A percentile compares a stretch with the other conserved stretches of the same genome.
These are phyloP conservation scores for Rugiboletus extremiorientalis DNA, from an alignment of 1,284 basidiomycete species.

Conservation along the genomic window DNA sequence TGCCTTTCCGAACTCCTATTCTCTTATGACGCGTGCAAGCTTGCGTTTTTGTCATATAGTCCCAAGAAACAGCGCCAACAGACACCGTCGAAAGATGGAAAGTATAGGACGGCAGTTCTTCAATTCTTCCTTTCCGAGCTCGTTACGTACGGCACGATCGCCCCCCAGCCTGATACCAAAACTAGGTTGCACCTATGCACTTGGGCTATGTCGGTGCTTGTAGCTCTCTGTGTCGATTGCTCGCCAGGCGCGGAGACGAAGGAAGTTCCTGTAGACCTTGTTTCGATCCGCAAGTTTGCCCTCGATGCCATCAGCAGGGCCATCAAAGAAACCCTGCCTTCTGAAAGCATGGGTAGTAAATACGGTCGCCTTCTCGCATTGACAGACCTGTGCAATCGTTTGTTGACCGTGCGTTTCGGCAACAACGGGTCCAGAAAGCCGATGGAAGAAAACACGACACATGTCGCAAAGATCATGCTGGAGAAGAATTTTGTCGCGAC, in stretches of 20 bases:
- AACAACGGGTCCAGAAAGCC: slow-evolving; percentile 56
- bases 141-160: slow-evolving; percentile 74
- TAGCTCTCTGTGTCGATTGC: slow-evolving; percentile 89
- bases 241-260: slow-evolving; percentile 66
- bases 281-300: slow-evolving; percentile 87
- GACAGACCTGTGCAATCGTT: slow-evolving; percentile 84
- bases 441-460: slow-evolving; percentile 82
- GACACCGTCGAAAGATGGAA: slow-evolving; percentile 64
- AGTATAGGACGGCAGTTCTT: slow-evolving; percentile 64
- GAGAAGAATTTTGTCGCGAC: slow-evolving; percentile 96
- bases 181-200: slow-evolving; percentile 69
- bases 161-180: slow-evolving; percentile 54
- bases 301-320: slow-evolving; percentile 87
- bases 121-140: slow-evolving; percentile 79
- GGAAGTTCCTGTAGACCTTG: slow-evolving; percentile 75
- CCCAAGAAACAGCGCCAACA: slow-evolving; percentile 61
- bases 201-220: slow-evolving; percentile 91
- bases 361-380: slow-evolving; percentile 91
- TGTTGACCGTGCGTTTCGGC: slow-evolving; percentile 80
- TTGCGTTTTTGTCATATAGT: slow-evolving; percentile 81
- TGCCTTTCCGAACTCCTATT: slow-evolving; percentile 90
- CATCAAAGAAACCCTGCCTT: slow-evolving; percentile 77
- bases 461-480: slow-evolving; percentile 97
- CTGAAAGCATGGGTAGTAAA: slow-evolving; percentile 71
- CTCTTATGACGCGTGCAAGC: slow-evolving; percentile 91